Conservation (phyloP, 805 yeast species). For the Danielozyma ontarioensis region DNA sequence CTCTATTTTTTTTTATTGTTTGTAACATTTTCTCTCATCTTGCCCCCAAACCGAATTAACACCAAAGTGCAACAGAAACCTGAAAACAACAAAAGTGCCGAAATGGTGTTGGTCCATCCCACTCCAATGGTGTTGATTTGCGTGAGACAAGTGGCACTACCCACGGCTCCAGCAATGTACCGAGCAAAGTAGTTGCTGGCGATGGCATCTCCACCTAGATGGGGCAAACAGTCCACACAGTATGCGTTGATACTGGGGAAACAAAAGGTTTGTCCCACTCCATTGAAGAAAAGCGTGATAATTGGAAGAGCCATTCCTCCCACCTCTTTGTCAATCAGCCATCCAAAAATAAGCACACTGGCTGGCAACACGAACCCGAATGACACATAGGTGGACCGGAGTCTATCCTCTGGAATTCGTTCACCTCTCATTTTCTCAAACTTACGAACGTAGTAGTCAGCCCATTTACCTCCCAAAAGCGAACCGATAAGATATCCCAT, state of each 20-base stretch:
- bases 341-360: constrained; percentile 46
- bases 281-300: constrained; percentile 43
- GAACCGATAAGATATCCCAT: constrained; percentile 49
- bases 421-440: constrained; percentile 38
- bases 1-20: too few relatives aligned
- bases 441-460: constrained; percentile 43
- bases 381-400: constrained; percentile 34
- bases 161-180: constrained; percentile 47
- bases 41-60: constrained; percentile 37
- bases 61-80: constrained; percentile 30
- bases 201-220: constrained; percentile 50
- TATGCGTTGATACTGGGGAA: constrained; percentile 54
- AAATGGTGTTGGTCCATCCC: constrained; percentile 54
- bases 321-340: constrained; percentile 42
- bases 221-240: constrained; percentile 55
- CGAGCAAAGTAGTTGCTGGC: constrained; percentile 50
- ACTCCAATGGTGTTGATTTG: constrained; percentile 46
- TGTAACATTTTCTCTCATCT: too few relatives aligned
- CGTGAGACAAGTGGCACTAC: constrained; percentile 44
- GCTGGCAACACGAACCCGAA: constrained; percentile 43
- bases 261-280: constrained; percentile 45
- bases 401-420: constrained; percentile 50
- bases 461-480: constrained; percentile 47
- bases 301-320: constrained; percentile 57
- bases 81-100: constrained; percentile 37